phyloP scores from a whole-genome alignment of 148 eudicot genomes.

The Pharnaceum exiguum region DNA sequence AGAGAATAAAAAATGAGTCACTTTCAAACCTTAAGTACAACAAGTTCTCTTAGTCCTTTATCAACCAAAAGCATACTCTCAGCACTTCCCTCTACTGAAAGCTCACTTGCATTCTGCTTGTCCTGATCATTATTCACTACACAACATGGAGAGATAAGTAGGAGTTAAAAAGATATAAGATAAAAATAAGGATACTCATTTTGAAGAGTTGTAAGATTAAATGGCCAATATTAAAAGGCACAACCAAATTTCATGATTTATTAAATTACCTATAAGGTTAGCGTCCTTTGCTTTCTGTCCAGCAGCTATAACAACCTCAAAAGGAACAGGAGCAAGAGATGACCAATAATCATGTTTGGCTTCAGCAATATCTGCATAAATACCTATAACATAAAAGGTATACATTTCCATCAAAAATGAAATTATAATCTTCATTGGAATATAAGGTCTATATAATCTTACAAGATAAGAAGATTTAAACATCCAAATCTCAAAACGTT shows the following conservation, averaged over 20 bases:
- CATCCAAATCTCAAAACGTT: too few species aligned
- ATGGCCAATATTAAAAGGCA: neutral
- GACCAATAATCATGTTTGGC: constrained; percentile 83
- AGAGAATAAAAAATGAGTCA: too few species aligned
- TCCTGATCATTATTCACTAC: constrained; percentile 51
- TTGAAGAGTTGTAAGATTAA: neutral
- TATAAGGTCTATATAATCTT: too few species aligned
- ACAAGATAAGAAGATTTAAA: too few species aligned
- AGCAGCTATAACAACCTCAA: constrained; percentile 70
- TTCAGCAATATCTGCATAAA: constrained; percentile 78
- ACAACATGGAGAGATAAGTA: neutral
- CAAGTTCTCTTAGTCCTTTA: constrained; percentile 78
- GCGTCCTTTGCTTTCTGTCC: constrained; percentile 86
- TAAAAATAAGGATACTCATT: neutral
- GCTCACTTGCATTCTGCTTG: constrained; percentile 40
- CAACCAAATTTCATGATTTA: neutral
- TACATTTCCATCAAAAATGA: neutral
- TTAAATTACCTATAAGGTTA: constrained; percentile 30
- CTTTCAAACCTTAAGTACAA: constrained; percentile 78
- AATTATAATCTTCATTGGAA: neutral
- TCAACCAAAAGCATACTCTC: constrained; percentile 96
- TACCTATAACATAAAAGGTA: constrained; percentile 35
- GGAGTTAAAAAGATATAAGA: neutral
- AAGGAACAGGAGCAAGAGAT: constrained; percentile 70
- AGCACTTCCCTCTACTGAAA: constrained; percentile 53